Evolutionary conservation across 495 filamentous ascomycete genomes (phyloP), one percentile per base, ranked within the genome.

Genomic region (Daldinia grandis): DNA sequence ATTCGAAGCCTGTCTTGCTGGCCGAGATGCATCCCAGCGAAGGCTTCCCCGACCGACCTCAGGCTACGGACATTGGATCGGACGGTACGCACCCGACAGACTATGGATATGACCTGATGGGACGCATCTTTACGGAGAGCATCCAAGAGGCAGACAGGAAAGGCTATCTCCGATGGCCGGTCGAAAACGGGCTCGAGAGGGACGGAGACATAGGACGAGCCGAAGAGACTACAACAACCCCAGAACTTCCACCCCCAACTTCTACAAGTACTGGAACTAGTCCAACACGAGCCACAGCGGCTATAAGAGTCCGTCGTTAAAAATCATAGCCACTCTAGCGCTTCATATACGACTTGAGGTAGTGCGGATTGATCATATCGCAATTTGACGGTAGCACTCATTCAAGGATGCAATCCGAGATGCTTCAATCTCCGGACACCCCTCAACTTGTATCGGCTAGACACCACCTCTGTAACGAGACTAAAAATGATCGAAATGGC

Each of bases 41-140:
- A 57, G 75, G 75, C 5, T 64, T 75, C 19, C 68, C 73, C 7
- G 61, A 57, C 14, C 60, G 67, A 14, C 73, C 75, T 0, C 54
- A 69, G 28, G 35, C 24, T 6, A 51, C 27, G n/a, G 75, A 76
- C 40, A 77, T 77, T 15, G 73, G 75, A 6, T 60, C 63, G 3
- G 75, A 77, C 28, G 73, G 75, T 33, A 72, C 73, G 15, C 83
- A 84, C 61, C 83, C 82, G 1, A 80, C 75, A 12, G 79, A 85
- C 66, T 37, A 47, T 14, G 82, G 81, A 0, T 86, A 86, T 64
- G 59, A 66, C 15, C 74, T 81, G 62, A 84, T 85, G 81, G 83
- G 81, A 6, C 68, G 68, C 28, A 76, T 80, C 53, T 81, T 82
- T 66, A 67, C 67, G 1, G 57, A 77, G 42, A 77, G 73, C 2